A percentile compares a stretch with the other conserved stretches of the same genome.
Evolutionary conservation across 73 alveolate genomes (phyloP).

Genomic region (Paramecium sonneborni): DNA sequence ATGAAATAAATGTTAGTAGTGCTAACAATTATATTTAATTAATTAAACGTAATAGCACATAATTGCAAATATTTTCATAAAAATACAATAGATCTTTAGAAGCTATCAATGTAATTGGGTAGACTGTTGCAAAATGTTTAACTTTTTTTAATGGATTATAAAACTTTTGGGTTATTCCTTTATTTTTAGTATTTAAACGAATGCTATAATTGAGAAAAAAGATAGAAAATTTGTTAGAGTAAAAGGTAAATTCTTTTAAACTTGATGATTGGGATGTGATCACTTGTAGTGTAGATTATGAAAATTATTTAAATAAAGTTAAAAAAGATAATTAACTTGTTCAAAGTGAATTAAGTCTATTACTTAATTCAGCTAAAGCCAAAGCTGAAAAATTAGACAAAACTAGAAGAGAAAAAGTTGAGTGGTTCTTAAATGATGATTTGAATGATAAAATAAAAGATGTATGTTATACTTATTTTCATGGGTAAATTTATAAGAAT

Average conservation of each 20-base stretch:
- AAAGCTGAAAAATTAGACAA: not conserved
- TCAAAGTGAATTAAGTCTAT: not conserved
- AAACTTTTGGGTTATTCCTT: conserved; percentile 26
- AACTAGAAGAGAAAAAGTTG: not conserved
- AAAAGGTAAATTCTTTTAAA: not conserved
- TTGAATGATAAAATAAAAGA: not conserved
- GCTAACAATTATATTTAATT: conserved; percentile 24
- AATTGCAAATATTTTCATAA: not conserved
- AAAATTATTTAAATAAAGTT: not conserved
- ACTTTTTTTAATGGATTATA: not conserved
- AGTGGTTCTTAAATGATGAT: conserved; percentile 10
- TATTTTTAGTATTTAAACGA: not conserved
- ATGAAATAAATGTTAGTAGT: not conserved
- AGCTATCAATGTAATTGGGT: not conserved
- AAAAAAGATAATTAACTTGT: not conserved
- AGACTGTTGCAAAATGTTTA: conserved; percentile 18
- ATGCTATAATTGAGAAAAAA: not conserved
- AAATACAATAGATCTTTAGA: not conserved
- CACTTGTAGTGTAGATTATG: not conserved
- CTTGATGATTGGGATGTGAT: not conserved
- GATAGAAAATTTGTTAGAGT: not conserved
- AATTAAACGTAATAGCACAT: not conserved
- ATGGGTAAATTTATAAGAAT: not conserved
- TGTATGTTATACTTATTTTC: not conserved
- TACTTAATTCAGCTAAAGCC: not conserved